Evolutionary conservation across 2,329 filamentous ascomycete genomes (phyloP).

Genomic region (Ophiosphaerella narmari): DNA sequence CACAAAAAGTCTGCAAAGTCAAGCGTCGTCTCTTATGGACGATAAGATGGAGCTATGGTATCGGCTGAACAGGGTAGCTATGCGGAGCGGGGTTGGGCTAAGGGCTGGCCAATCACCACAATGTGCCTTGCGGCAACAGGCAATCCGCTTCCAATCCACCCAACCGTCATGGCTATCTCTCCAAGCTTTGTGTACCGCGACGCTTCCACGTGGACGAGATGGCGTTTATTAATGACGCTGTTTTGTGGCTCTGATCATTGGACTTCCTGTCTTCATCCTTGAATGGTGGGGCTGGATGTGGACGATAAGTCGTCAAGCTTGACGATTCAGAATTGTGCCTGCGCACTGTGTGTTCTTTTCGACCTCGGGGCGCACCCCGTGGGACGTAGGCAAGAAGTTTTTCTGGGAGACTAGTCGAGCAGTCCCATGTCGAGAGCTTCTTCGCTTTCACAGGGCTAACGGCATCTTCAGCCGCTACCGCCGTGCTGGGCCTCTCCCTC

Average conservation of each 20-base stretch:
- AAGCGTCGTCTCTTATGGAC: background rate
- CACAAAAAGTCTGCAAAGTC: background rate
- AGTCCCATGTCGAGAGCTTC: background rate
- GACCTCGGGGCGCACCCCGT: constrained; percentile 11
- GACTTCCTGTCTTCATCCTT: constrained; percentile 26
- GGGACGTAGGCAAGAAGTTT: constrained; percentile 16
- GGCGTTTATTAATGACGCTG: constrained; percentile 23
- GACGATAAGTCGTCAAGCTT: constrained; percentile 23
- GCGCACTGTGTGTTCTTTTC: background rate
- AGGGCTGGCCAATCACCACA: constrained; percentile 22
- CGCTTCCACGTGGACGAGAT: constrained; percentile 32
- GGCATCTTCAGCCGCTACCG: too few species aligned
- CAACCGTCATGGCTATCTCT: background rate
- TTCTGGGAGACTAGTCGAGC: background rate
- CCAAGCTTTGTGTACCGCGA: constrained; percentile 10
- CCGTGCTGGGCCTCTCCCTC: too few species aligned
- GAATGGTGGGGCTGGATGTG: constrained; percentile 27
- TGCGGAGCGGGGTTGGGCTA: constrained; percentile 13
- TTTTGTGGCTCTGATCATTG: constrained; percentile 14
- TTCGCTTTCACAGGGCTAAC: background rate
- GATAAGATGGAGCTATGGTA: constrained; percentile 8
- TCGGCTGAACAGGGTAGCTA: constrained; percentile 19
- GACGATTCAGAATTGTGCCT: constrained; percentile 14
- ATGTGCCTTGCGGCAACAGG: constrained; percentile 33
- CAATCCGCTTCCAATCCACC: background rate